Conservation (phyloP, 2,329 filamentous ascomycete genomes). For the Pyricularia grisea region DNA sequence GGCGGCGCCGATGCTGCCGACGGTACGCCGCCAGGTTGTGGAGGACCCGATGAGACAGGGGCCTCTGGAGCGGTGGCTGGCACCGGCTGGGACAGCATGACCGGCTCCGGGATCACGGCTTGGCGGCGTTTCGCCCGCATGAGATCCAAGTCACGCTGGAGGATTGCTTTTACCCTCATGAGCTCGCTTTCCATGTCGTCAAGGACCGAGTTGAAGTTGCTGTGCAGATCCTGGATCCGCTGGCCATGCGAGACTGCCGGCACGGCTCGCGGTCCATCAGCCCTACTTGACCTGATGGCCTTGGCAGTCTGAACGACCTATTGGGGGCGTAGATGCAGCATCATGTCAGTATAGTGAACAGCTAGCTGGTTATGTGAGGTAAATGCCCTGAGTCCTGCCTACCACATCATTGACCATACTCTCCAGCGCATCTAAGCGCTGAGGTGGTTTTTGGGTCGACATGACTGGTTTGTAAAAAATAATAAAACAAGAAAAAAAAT, state of each 20-base stretch:
- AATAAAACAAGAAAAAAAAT: neutral
- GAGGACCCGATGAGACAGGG: neutral
- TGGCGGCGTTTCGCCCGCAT: conserved; percentile 20
- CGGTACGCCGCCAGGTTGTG: neutral
- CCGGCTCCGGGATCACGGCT: conserved; percentile 11
- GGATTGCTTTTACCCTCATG: conserved; percentile 47
- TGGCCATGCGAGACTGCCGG: conserved; percentile 22
- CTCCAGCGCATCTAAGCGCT: conserved; percentile 39
- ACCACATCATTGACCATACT: conserved; percentile 46
- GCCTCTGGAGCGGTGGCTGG: conserved; percentile 7
- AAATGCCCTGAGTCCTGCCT: conserved; percentile 16
- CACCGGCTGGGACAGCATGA: conserved; percentile 12
- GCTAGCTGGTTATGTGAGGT: neutral
- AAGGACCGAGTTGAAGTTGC: conserved; percentile 40
- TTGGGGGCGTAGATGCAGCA: neutral
- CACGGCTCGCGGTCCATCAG: conserved; percentile 30
- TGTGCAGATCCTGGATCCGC: conserved; percentile 37
- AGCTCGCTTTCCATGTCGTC: conserved; percentile 50
- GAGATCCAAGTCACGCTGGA: conserved; percentile 43
- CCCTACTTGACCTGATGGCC: conserved; percentile 38
- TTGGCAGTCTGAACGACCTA: conserved; percentile 52
- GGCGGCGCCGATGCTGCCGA: neutral
- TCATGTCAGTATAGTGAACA: conserved; percentile 5
- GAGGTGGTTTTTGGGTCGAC: conserved; percentile 22
- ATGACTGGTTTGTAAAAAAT: conserved; percentile 13